Percentiles rank a stretch among this genome's conserved stretches.
Evolutionary conservation across 306 rosid species (phyloP).

Genomic region (Cicer pinnatifidum): DNA sequence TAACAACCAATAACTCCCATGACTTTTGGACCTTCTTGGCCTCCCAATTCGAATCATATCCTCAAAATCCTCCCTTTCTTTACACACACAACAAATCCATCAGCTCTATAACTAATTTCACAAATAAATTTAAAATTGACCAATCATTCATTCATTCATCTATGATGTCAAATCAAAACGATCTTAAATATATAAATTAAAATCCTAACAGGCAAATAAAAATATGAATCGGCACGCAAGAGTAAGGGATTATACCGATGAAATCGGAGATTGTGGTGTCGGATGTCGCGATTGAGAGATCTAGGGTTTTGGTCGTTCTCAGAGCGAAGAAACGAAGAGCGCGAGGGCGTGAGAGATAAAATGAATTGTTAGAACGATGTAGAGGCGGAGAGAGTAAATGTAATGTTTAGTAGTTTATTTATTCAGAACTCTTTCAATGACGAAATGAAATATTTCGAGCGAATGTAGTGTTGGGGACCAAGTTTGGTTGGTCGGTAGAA

Average conservation of each 20-base stretch:
- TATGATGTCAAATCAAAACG: neutral
- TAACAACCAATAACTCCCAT: constrained; percentile 73
- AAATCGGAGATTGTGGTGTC: constrained; percentile 1
- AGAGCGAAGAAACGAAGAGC: constrained; percentile 8
- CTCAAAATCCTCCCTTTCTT: constrained; percentile 55
- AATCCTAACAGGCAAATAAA: neutral
- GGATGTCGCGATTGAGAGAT: constrained; percentile 42
- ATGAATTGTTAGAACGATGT: neutral
- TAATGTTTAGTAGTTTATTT: neutral
- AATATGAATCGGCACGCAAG: neutral
- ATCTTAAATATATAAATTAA: neutral
- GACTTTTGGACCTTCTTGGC: constrained; percentile 60
- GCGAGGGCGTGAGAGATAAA: neutral
- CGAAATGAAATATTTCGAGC: neutral
- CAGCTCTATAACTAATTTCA: constrained; percentile 46
- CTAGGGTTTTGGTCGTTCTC: constrained; percentile 49
- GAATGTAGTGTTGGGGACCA: neutral
- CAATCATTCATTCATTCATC: constrained; percentile 13
- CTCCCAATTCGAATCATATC: constrained; percentile 53
- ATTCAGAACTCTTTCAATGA: neutral
- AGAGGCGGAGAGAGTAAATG: neutral
- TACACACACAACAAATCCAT: constrained; percentile 41
- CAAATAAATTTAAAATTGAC: constrained; percentile 17
- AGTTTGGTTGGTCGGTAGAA: constrained; percentile 31
- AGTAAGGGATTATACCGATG: constrained; percentile 54